Percentiles rank a stretch among this genome's conserved stretches.
Conservation (phyloP, 1,139 yeast species). For the Hansenula lynferdii region DNA sequence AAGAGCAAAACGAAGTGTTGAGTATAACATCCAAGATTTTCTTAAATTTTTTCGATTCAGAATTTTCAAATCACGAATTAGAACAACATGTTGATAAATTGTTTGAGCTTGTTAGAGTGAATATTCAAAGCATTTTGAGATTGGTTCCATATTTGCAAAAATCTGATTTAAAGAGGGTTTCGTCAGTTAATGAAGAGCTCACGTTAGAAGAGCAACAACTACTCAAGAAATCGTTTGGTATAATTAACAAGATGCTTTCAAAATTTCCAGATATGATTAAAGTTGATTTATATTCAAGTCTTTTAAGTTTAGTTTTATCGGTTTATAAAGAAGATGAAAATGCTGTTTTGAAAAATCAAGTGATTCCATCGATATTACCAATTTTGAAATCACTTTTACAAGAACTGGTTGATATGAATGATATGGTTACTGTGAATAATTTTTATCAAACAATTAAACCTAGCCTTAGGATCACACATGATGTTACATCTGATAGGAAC, state of each 20-base stretch:
- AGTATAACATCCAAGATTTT: constrained; percentile 49
- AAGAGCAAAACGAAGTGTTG: background rate
- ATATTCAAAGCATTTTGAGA: constrained; percentile 57
- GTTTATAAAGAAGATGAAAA: constrained; percentile 10
- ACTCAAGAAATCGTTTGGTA: constrained; percentile 49
- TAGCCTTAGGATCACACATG: constrained; percentile 22
- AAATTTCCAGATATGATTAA: constrained; percentile 64
- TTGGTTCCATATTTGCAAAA: constrained; percentile 42
- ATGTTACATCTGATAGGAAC: constrained; percentile 4
- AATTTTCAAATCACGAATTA: constrained; percentile 30
- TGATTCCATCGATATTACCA: constrained; percentile 53
- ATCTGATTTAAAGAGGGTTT: background rate
- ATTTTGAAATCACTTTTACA: constrained; percentile 45
- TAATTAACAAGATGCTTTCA: constrained; percentile 56
- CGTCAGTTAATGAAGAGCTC: constrained; percentile 8
- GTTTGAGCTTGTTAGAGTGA: constrained; percentile 75
- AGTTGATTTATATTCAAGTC: constrained; percentile 64
- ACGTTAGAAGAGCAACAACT: constrained; percentile 34
- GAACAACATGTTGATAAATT: constrained; percentile 67
- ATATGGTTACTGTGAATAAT: constrained; percentile 28
- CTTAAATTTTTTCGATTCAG: constrained; percentile 24
- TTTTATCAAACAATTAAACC: constrained; percentile 36
- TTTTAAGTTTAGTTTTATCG: constrained; percentile 32
- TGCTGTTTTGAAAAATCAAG: constrained; percentile 21
- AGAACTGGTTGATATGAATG: constrained; percentile 28